These are phyloP conservation scores for Amanita molliuscula DNA, from an alignment of 768 basidiomycete species.

Conservation along the genomic window DNA sequence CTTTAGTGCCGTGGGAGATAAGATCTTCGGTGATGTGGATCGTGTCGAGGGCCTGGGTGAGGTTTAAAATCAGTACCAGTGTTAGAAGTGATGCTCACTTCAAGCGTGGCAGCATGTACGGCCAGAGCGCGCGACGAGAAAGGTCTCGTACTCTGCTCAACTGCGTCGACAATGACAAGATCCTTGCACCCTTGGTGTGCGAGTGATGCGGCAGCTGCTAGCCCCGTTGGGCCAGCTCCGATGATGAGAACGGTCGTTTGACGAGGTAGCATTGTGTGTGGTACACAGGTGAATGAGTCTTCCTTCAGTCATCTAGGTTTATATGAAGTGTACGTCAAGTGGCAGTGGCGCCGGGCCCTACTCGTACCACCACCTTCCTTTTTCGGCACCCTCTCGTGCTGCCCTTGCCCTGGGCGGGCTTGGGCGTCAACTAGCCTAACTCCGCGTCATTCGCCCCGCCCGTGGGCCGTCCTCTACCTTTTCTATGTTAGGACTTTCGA, in stretches of 20 bases:
- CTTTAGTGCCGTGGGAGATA: slow-evolving; percentile 25
- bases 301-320: too few species aligned
- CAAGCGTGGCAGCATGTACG: slow-evolving; percentile 43
- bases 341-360: too few species aligned
- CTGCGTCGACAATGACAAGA: slow-evolving; percentile 32
- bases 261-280: neutral
- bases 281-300: too few species aligned
- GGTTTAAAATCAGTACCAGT: slow-evolving; percentile 17
- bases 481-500: too few species aligned
- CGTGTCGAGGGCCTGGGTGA: slow-evolving; percentile 30
- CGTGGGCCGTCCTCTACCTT: too few species aligned
- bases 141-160: slow-evolving; percentile 13
- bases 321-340: too few species aligned
- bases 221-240: slow-evolving; percentile 39
- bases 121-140: slow-evolving; percentile 30
- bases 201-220: slow-evolving; percentile 36
- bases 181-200: slow-evolving; percentile 29
- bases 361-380: too few species aligned
- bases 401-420: too few species aligned
- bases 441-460: too few species aligned
- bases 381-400: too few species aligned
- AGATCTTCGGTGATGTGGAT: slow-evolving; percentile 30
- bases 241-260: slow-evolving; percentile 13
- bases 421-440: too few species aligned
- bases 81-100: slow-evolving; percentile 20